Conservation (phyloP, 2,329 filamentous ascomycete species). For the Metarhizium robertsii region DNA sequence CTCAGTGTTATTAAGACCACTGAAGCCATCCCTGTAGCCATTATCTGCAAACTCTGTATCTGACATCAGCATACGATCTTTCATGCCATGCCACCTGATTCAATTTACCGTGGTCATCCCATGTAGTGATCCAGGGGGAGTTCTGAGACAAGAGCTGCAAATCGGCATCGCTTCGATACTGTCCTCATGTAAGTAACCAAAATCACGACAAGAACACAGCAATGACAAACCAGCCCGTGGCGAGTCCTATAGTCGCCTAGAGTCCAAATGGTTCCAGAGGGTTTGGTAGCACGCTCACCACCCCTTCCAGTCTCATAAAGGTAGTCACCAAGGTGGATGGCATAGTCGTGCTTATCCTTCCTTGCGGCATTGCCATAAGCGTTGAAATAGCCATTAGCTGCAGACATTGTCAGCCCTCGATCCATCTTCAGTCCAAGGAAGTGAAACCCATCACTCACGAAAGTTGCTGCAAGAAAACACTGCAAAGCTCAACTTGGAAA, state of each 20-base stretch:
- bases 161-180: slow-evolving; percentile 33
- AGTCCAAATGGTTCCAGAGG: slow-evolving; percentile 20
- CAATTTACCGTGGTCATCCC: slow-evolving; percentile 36
- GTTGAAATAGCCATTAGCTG: slow-evolving; percentile 44
- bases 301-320: slow-evolving; percentile 49
- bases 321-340: slow-evolving; percentile 50
- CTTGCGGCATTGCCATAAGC: slow-evolving; percentile 48
- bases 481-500: slow-evolving; percentile 50
- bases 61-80: neutral
- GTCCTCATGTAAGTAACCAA: neutral
- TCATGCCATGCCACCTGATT: neutral
- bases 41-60: slow-evolving; percentile 49
- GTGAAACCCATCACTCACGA: slow-evolving; percentile 27
- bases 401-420: neutral
- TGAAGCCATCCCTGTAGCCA: slow-evolving; percentile 52
- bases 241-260: slow-evolving; percentile 35
- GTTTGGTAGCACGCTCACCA: slow-evolving; percentile 21
- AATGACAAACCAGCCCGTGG: slow-evolving; percentile 20
- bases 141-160: slow-evolving; percentile 30
- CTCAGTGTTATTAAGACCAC: slow-evolving; percentile 56
- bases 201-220: neutral
- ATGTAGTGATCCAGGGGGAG: slow-evolving; percentile 36
- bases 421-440: neutral
- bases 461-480: slow-evolving; percentile 66
- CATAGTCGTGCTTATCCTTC: slow-evolving; percentile 51